These are phyloP conservation scores for Flaveria bidentis DNA, from an alignment of 129 eudicot species.

Conservation along the genomic window DNA sequence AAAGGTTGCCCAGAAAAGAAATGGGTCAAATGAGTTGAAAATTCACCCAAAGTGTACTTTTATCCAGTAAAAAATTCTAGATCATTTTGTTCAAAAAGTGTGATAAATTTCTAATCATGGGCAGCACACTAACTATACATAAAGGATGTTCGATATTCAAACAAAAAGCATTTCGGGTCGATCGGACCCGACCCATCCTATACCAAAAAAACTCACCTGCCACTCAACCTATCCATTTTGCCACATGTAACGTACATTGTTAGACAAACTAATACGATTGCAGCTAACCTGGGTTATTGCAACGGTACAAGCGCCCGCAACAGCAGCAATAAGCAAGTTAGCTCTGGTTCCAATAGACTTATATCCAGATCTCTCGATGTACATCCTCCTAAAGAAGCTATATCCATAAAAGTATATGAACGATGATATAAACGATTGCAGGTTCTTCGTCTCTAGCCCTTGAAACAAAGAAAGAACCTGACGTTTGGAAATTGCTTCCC, in stretches of 20 bases:
- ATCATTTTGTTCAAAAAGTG: not conserved
- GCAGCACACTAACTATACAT: too few relatives aligned
- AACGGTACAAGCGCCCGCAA: constrained; percentile 90
- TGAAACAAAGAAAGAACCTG: constrained; percentile 88
- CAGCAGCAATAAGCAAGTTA: constrained; percentile 84
- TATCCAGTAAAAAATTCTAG: not conserved
- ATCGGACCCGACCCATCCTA: not conserved
- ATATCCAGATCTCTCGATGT: constrained; percentile 61
- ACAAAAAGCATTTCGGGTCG: too few relatives aligned
- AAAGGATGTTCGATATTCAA: too few relatives aligned
- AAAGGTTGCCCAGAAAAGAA: not conserved
- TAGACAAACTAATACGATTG: not conserved
- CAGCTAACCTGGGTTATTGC: constrained; percentile 68
- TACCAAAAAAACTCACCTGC: not conserved
- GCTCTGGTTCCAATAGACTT: constrained; percentile 81
- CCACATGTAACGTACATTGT: not conserved
- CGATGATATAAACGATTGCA: constrained; percentile 74
- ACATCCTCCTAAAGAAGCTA: constrained; percentile 81
- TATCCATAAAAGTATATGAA: constrained; percentile 89
- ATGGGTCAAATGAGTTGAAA: not conserved
- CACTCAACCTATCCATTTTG: not conserved
- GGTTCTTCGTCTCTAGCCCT: constrained; percentile 85
- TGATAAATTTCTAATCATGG: too few relatives aligned
- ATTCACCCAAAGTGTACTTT: not conserved
- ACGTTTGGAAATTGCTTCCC: constrained; percentile 77